Conservation (phyloP, 768 basidiomycete genomes). For the Psilocybe cubensis region DNA sequence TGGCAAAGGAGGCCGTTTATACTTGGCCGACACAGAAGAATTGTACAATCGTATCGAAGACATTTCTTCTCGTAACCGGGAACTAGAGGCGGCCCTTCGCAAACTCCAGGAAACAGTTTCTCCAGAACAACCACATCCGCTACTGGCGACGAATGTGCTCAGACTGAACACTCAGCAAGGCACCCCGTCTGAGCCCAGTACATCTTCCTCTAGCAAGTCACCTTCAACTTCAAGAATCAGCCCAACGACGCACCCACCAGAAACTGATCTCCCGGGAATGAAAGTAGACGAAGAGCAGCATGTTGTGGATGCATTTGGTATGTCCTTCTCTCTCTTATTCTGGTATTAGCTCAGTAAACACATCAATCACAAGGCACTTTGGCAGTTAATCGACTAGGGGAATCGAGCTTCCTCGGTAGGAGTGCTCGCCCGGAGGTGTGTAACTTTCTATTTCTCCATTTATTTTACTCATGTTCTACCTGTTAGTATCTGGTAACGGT, state of each 20-base stretch:
- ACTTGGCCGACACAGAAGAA: conserved; percentile 72
- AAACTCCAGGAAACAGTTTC: conserved; percentile 50
- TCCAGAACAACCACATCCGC: conserved; percentile 48
- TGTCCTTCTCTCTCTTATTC: background rate
- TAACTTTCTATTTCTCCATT: background rate
- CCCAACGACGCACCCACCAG: conserved; percentile 11
- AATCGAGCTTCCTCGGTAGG: conserved; percentile 60
- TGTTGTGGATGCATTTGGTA: conserved; percentile 47
- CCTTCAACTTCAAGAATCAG: conserved; percentile 15
- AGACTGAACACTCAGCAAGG: conserved; percentile 20
- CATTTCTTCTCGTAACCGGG: conserved; percentile 56
- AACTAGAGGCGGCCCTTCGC: conserved; percentile 63
- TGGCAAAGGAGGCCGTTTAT: conserved; percentile 64
- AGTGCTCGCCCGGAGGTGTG: conserved; percentile 73
- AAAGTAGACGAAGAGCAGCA: conserved; percentile 40
- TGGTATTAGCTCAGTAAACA: background rate
- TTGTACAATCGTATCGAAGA: conserved; percentile 67
- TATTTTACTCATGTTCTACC: conserved; percentile 9
- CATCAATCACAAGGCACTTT: conserved; percentile 15
- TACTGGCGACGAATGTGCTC: conserved; percentile 38
- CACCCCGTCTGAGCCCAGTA: conserved; percentile 19
- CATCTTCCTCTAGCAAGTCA: conserved; percentile 30
- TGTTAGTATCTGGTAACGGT: conserved; percentile 63
- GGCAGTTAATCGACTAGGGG: conserved; percentile 56
- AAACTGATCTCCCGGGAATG: conserved; percentile 15